Evolutionary conservation across 495 filamentous ascomycete genomes (phyloP), one percentile per base, ranked within the genome.

Genomic region (Penicillium cosmopolitanum): DNA sequence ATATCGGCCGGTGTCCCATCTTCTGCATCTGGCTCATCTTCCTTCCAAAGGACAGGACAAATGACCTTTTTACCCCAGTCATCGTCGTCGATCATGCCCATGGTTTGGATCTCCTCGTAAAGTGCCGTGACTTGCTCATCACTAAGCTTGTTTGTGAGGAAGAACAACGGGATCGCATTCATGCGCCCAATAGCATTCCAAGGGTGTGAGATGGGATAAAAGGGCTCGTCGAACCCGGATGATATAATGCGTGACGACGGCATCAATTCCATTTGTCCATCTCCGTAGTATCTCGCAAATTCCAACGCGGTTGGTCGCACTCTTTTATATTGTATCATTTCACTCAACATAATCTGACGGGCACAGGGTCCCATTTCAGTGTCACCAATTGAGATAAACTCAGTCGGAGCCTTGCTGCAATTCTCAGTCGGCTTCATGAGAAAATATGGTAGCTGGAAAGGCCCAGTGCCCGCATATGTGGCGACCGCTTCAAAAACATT

Each of bases 1-100:
- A 65, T 61, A 38, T 65, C 62, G 15, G 60, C 54, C 8, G 51
- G 18, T 2, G 58, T 65, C 8, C 62, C 62, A 18, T 60, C 57
- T n/a, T 13, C 25, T 13, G 51, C 43, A 44, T 58, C 44, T 11
- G n/a, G 33, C 28, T 58, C 42, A 15, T 46, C 56, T 38, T 61
- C 51, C 33, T 56, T 55, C 62, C 62, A 65, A 21, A 51, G 54
- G 1, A 65, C 58, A 18, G 51, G 46, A 12, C 58, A 55, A 23
- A 46, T 46, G 11, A 51, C 40, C n/a, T 58, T 61, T 21, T 54
- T 28, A 11, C 25, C 16, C 50, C 31, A 52, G 42, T 54, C 51
- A 7, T 38, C 31, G 4, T 50, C 33, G n/a, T 43, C 57, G 6
- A 34, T 15, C 3, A 19, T 12, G 4, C 43, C 15, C 12, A 25